Conservation (phyloP, 768 basidiomycete species). For the Leucosporidium yakuticum region DNA sequence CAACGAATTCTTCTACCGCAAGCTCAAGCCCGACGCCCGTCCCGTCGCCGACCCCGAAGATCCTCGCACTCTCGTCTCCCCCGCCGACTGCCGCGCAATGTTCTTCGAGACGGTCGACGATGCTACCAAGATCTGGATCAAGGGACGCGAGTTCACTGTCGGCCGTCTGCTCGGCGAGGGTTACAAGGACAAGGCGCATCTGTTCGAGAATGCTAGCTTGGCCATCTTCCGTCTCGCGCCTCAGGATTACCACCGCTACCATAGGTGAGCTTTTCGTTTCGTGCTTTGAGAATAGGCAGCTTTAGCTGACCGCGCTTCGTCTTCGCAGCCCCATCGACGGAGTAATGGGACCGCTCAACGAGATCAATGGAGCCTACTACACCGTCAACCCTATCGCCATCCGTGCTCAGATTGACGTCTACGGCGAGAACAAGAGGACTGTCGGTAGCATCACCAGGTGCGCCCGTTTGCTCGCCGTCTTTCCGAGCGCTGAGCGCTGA, state of each 20-base stretch:
- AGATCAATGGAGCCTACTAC: slow-evolving; percentile 87
- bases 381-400: slow-evolving; percentile 92
- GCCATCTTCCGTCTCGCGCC: slow-evolving; percentile 88
- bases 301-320: too few relatives aligned
- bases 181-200: slow-evolving; percentile 63
- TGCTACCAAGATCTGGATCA: slow-evolving; percentile 91
- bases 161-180: slow-evolving; percentile 68
- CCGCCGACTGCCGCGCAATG: slow-evolving; percentile 96
- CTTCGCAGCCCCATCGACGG: slow-evolving; percentile 77
- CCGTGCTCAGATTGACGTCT: slow-evolving; percentile 75
- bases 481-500: neutral
- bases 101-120: slow-evolving; percentile 78
- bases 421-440: slow-evolving; percentile 88
- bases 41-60: slow-evolving; percentile 68
- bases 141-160: slow-evolving; percentile 87
- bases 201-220: slow-evolving; percentile 72
- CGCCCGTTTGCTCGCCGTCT: neutral
- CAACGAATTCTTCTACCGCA: slow-evolving; percentile 62
- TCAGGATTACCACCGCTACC: slow-evolving; percentile 84
- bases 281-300: neutral
- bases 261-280: slow-evolving; percentile 22
- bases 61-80: slow-evolving; percentile 70
- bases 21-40: slow-evolving; percentile 75
- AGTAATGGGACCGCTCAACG: slow-evolving; percentile 69
- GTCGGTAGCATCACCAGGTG: slow-evolving; percentile 74